Base-by-base conservation (phyloP, 495 filamentous ascomycete genomes). In the Neurospora sublineolata region DNA sequence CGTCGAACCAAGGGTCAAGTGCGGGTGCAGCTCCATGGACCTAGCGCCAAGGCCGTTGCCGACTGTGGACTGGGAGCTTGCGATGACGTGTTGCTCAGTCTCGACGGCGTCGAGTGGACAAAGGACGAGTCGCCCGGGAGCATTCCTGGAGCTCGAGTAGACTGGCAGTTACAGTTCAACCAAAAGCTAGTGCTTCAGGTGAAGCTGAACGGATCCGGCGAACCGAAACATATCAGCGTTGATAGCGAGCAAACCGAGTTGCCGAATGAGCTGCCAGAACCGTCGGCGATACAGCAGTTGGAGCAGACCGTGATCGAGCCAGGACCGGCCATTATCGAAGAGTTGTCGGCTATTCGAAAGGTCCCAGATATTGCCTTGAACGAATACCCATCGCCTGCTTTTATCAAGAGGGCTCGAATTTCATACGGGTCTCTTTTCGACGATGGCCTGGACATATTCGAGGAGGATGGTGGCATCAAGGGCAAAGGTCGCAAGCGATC, bases 1-100 rank as follows among this genome's bases (percentile, higher is more conserved):
- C 93, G 95, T 23, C 86, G 86, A 30, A 83, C 82, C 38, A 90
- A 87, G 72, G 95, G 95, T 20, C 93, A 97, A 80, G 89, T 97
- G n/a, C 88, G 93, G 14, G 85, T 94, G 40, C 84, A 89, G 64
- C 93, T 99, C 75, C 84, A 84, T n/a, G 93, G 92, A 0, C 78
- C 85, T 16, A 87, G 87, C 73, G 95, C 93, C 23, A 87, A 89
- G 76, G 86, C 84, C n/a, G 85, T 95, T 23, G 88, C 89, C 11
- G 84, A 85, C 60, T 84, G 83, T 20, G 86, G 87, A 23, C 76
- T 97, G 68, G 89, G 90, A 20, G 95, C 91, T 73, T 90, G 92
- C 3, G 94, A 97, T 80, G 86, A 87, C 68, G 84, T 97, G 37
- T 75, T 85, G 16, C 78, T 99, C 71, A 83, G 86, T 72, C 79